Percentiles rank a stretch among this genome's conserved stretches.
Conservation (phyloP, 768 basidiomycete genomes). For the Pisolithus marmoratus region DNA sequence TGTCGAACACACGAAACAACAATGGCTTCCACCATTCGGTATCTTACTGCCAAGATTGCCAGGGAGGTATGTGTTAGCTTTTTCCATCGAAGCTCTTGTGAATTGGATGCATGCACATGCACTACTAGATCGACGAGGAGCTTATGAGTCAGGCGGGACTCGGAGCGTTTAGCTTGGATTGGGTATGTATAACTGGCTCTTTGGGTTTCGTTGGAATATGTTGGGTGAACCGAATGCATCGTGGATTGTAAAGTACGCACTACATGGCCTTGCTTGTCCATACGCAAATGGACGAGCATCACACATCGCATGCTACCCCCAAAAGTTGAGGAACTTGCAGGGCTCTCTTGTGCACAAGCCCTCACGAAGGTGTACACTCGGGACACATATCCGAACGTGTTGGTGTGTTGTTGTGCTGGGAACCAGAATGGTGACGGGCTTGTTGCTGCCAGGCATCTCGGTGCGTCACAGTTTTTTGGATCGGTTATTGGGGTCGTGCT, state of each 20-base stretch:
- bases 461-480: slow-evolving; percentile 33
- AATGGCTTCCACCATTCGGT: slow-evolving; percentile 39
- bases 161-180: slow-evolving; percentile 93
- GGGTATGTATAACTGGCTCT: slow-evolving; percentile 43
- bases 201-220: neutral
- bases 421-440: slow-evolving; percentile 98
- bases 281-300: no score
- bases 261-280: no score
- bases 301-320: neutral
- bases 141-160: slow-evolving; percentile 85
- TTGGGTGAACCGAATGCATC: no score
- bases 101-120: neutral
- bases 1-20: no score
- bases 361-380: slow-evolving; percentile 72
- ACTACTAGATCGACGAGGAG: slow-evolving; percentile 88
- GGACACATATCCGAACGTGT: slow-evolving; percentile 63
- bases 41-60: slow-evolving; percentile 65
- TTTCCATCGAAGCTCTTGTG: neutral
- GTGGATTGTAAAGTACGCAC: no score
- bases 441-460: slow-evolving; percentile 91
- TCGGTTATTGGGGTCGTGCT: no score
- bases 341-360: slow-evolving; percentile 87
- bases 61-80: slow-evolving; percentile 62
- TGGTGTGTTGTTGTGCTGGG: slow-evolving; percentile 97
- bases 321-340: slow-evolving; percentile 95